Percentiles rank a stretch among this genome's conserved stretches.
These are phyloP conservation scores for Penicillium psychrosexuale DNA, from an alignment of 2,329 filamentous ascomycete species.

Conservation along the genomic window DNA sequence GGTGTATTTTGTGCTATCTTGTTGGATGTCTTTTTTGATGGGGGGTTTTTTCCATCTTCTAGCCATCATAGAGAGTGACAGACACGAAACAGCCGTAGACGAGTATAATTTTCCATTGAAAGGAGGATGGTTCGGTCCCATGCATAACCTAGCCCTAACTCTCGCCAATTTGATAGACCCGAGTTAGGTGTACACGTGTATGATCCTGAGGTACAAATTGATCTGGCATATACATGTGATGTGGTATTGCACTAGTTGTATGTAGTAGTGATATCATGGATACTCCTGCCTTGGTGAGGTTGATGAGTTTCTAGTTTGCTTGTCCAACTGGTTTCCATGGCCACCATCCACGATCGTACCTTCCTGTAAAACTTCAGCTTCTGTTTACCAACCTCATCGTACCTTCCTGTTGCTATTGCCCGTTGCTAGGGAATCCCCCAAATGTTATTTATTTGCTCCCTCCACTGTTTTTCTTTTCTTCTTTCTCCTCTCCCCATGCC, in stretches of 20 bases:
- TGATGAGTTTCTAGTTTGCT: not conserved
- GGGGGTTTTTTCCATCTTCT: not conserved
- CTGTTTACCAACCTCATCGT: not conserved
- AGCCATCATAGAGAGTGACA: not conserved
- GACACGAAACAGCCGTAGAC: not conserved
- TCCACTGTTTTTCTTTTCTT: not conserved
- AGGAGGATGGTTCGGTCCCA: not conserved
- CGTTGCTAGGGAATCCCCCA: not conserved
- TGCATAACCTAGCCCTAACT: not conserved
- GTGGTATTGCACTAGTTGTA: not conserved
- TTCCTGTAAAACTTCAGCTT: not conserved
- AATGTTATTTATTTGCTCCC: not conserved
- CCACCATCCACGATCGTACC: not conserved
- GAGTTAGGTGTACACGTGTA: not conserved
- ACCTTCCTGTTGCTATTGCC: slow-evolving; percentile 1
- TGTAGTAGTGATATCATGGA: not conserved
- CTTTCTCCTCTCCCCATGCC: slow-evolving; percentile 6
- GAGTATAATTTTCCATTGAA: not conserved
- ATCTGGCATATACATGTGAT: not conserved
- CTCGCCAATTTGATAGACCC: not conserved
- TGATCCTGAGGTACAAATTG: not conserved
- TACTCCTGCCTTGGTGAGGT: not conserved
- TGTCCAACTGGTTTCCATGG: not conserved
- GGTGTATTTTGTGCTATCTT: not conserved
- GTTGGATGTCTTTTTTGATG: no score